Percentiles rank a stretch among this genome's conserved stretches.
Evolutionary conservation across 805 yeast genomes (phyloP).

Genomic region (Wickerhamomyces canadensis): DNA sequence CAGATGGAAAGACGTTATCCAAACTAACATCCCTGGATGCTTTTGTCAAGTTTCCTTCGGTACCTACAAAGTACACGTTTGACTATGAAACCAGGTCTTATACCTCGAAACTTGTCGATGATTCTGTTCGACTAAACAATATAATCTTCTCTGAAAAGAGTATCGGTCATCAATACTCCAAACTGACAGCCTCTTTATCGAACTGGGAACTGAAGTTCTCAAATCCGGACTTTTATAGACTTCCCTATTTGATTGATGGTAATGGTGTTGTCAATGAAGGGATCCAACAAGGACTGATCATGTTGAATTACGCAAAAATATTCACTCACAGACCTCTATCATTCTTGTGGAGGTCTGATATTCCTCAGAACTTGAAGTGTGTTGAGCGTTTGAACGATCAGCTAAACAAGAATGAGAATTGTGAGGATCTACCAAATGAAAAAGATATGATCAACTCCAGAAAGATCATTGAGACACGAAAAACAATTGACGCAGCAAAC

Average conservation of each 20-base stretch:
- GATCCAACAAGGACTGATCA: conserved; percentile 43
- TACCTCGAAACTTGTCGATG: conserved; percentile 43
- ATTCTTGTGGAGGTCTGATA: conserved; percentile 44
- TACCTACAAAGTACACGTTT: conserved; percentile 31
- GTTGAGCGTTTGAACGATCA: conserved; percentile 21
- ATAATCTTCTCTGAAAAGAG: conserved; percentile 37
- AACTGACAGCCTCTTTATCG: conserved; percentile 41
- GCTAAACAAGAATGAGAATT: conserved; percentile 24
- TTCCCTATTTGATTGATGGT: conserved; percentile 37
- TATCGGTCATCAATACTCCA: conserved; percentile 30
- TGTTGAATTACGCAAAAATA: conserved; percentile 47
- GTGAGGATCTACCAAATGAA: conserved; percentile 23
- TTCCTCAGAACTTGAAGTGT: conserved; percentile 36
- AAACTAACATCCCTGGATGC: conserved; percentile 31
- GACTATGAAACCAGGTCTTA: conserved; percentile 44
- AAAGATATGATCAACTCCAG: conserved; percentile 35
- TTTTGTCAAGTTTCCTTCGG: conserved; percentile 34
- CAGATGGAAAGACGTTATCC: conserved; percentile 43
- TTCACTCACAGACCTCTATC: conserved; percentile 51
- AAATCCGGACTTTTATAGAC: conserved; percentile 35
- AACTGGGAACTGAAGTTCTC: conserved; percentile 45
- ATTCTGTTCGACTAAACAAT: conserved; percentile 42
- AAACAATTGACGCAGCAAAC: conserved; percentile 50
- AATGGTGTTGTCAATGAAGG: conserved; percentile 47
- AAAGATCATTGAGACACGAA: conserved; percentile 46